Base-by-base conservation (phyloP, 768 basidiomycete species). In the Lactarius tabidus region DNA sequence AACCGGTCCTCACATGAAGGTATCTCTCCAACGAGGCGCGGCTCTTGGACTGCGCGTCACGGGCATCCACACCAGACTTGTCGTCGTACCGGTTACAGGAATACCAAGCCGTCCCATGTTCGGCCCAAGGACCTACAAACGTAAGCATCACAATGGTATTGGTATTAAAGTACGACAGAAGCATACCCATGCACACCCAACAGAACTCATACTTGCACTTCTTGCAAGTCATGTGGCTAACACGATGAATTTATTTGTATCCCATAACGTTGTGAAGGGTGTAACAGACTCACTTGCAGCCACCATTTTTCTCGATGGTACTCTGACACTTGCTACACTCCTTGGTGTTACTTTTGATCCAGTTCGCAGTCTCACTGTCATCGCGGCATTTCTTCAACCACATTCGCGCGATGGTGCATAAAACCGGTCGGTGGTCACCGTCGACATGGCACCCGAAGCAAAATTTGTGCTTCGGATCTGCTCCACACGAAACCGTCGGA, bases 291-390 rank as follows among this genome's bases (percentile, higher is more conserved):
- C 73, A 98, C 95, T 99, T 98, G 94, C 97, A 99, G 15, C 97
- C 97, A 10, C 97, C 97, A 69, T 98, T 98, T 89, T 99, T 99
- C 84, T 99, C 97, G 64, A 99, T 99, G 60, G 97, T 98, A 71
- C 93, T 94, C 75, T 93, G 89, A 75, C 97, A 99, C 74, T 94
- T 89, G 23, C 86, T 81, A 75, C 97, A 99, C 76, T 99, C 97
- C 81, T 99, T 98, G 48, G 97, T 99, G 75, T 99, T 98, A 68
- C 95, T 97, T 84, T 93, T 94, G 81, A 99, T 94, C 97, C 97
- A 99, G 75, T 99, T 98, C 29, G 95, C 93, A 20, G 97, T 99
- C 79, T 99, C 97, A 68, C 90, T 92, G 74, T 99, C 97, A 75
- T 99, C 97, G 58, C 87, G 85, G 76, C 97, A 98, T 77, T 99